phyloP scores from a whole-genome alignment of 116 monocot species.

The Posidonia oceanica region DNA sequence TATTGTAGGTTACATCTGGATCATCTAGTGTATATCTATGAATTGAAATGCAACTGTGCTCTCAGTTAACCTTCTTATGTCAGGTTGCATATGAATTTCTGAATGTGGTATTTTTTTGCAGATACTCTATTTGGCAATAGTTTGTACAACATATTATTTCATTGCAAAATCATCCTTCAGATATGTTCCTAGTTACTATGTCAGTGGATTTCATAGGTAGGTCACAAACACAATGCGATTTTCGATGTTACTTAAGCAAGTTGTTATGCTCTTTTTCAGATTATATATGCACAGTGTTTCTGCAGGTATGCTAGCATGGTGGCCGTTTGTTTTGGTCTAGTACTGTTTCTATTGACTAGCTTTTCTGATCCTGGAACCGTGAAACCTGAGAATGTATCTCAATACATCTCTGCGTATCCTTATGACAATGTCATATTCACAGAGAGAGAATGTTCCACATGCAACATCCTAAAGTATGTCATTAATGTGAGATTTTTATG shows the following conservation, averaged over 20 bases:
- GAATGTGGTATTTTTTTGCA: constrained; percentile 22
- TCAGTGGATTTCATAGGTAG: constrained; percentile 66
- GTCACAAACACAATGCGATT: not conserved
- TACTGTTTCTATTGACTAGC: constrained; percentile 86
- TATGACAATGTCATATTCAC: constrained; percentile 71
- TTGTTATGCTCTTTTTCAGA: not conserved
- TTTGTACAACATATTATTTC: constrained; percentile 61
- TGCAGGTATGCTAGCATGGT: constrained; percentile 61
- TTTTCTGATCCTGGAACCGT: constrained; percentile 97
- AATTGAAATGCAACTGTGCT: not conserved
- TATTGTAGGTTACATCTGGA: no score
- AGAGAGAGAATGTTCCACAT: constrained; percentile 75
- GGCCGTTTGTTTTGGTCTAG: constrained; percentile 52
- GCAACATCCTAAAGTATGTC: constrained; percentile 79
- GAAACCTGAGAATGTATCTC: constrained; percentile 63
- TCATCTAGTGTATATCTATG: no score
- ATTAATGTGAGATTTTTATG: constrained; percentile 1
- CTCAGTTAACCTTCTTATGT: not conserved
- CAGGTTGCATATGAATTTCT: not conserved
- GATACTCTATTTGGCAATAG: constrained; percentile 64
- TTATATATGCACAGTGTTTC: constrained; percentile 7
- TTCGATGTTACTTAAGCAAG: not conserved
- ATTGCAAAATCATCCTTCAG: constrained; percentile 68
- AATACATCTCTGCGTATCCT: constrained; percentile 72
- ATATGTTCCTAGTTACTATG: constrained; percentile 80